phyloP scores from a whole-genome alignment of 1,284 basidiomycete genomes.

The Microstroma glucosiphilum region DNA sequence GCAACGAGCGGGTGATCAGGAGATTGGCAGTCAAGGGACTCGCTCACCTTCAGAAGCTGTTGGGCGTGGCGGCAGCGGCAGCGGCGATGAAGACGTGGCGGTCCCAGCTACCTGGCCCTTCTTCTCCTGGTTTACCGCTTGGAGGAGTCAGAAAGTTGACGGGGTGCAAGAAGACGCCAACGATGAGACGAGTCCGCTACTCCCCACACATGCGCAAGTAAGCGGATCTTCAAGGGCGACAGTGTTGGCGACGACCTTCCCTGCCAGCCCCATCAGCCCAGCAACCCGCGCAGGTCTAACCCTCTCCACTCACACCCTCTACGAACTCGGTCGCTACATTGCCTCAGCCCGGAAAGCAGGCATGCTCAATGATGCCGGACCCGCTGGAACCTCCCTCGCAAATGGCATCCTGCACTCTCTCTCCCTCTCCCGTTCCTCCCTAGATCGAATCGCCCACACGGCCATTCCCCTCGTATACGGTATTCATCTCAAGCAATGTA shows the following conservation, averaged over 20 bases:
- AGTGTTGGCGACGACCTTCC: not conserved
- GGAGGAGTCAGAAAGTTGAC: not conserved
- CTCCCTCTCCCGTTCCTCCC: conserved; percentile 72
- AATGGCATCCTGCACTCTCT: conserved; percentile 56
- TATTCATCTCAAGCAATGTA: conserved; percentile 77
- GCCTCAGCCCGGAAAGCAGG: conserved; percentile 19
- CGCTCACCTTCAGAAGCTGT: no score
- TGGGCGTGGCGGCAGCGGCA: not conserved
- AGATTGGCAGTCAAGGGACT: no score
- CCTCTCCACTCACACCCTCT: conserved; percentile 11
- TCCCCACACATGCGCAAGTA: no score
- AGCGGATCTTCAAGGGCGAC: not conserved
- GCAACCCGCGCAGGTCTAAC: not conserved
- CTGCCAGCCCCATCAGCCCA: not conserved
- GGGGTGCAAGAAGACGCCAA: no score
- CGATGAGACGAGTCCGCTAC: no score
- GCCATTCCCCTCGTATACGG: conserved; percentile 56
- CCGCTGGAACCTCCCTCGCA: conserved; percentile 25
- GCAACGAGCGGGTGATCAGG: not conserved
- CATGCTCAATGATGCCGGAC: conserved; percentile 24
- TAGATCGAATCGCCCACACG: conserved; percentile 61
- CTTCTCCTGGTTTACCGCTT: not conserved
- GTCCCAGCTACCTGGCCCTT: not conserved
- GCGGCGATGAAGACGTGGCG: not conserved
- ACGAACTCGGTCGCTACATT: conserved; percentile 23